Evolutionary conservation across 2,329 filamentous ascomycete species (phyloP).

Genomic region (Trichoderma atroviride): DNA sequence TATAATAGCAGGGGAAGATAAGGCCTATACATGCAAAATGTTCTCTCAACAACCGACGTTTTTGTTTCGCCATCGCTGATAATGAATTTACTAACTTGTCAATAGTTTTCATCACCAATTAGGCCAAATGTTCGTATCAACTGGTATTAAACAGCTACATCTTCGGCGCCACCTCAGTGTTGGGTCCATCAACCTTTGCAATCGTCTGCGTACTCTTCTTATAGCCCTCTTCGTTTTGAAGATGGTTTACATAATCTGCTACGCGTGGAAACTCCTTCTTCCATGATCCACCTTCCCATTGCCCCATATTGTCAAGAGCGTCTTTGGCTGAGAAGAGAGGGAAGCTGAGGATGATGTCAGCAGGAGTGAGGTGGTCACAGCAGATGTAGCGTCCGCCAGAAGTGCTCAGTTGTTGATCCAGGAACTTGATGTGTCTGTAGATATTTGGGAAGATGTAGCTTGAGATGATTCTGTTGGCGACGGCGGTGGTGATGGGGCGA

Average conservation of each 20-base stretch:
- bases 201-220: conserved; percentile 53
- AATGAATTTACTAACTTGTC: too few species aligned
- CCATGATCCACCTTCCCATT: conserved; percentile 47
- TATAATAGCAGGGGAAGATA: too few species aligned
- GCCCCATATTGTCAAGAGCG: conserved; percentile 45
- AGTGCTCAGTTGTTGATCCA: conserved; percentile 53
- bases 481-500: conserved; percentile 52
- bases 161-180: conserved; percentile 25
- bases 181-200: conserved; percentile 50
- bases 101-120: too few species aligned
- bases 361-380: conserved; percentile 52
- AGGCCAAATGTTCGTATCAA: too few species aligned
- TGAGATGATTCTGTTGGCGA: conserved; percentile 47
- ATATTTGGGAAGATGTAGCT: conserved; percentile 52
- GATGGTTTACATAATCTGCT: conserved; percentile 49
- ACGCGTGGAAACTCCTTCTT: conserved; percentile 47
- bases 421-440: conserved; percentile 50
- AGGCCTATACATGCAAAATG: too few species aligned
- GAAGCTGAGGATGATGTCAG: conserved; percentile 58
- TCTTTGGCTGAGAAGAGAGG: conserved; percentile 50
- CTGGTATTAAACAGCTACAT: neutral
- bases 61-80: too few species aligned
- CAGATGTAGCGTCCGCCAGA: conserved; percentile 54
- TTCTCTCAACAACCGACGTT: too few species aligned
- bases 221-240: conserved; percentile 53